A percentile compares a stretch with the other conserved stretches of the same genome.
Evolutionary conservation across 352 stramenopile species (phyloP).

Genomic region (Phytophthora sp.): DNA sequence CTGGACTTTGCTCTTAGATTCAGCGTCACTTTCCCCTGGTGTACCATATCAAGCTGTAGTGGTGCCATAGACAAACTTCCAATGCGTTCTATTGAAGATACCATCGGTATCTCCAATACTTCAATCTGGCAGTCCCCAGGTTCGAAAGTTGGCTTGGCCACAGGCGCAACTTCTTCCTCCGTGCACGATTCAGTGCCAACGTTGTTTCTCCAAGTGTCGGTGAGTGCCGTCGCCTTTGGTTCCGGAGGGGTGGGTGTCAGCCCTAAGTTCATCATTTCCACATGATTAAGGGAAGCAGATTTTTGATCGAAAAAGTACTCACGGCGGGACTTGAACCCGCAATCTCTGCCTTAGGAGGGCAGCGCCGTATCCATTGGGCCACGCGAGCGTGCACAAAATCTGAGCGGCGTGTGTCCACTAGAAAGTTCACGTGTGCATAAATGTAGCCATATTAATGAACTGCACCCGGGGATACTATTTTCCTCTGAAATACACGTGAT

Average conservation of each 20-base stretch:
- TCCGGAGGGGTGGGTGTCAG: neutral
- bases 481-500: too few species aligned
- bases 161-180: too few species aligned
- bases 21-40: too few species aligned
- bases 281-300: neutral
- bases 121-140: too few species aligned
- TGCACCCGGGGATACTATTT: slow-evolving; percentile 21
- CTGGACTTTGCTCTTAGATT: too few species aligned
- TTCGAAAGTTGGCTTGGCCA: too few species aligned
- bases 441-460: slow-evolving; percentile 18
- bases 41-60: too few species aligned
- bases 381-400: slow-evolving; percentile 45
- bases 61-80: too few species aligned
- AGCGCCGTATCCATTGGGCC: slow-evolving; percentile 78
- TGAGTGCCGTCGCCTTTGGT: neutral
- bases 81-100: too few species aligned
- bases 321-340: slow-evolving; percentile 79
- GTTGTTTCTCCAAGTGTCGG: too few species aligned
- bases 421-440: slow-evolving; percentile 19
- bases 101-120: too few species aligned
- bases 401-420: neutral
- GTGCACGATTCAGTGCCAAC: too few species aligned
- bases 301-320: slow-evolving; percentile 45
- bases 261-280: neutral
- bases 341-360: slow-evolving; percentile 82